Base-by-base conservation (phyloP, 2,329 filamentous ascomycete species). In the Aspergillus eucalypticola region DNA sequence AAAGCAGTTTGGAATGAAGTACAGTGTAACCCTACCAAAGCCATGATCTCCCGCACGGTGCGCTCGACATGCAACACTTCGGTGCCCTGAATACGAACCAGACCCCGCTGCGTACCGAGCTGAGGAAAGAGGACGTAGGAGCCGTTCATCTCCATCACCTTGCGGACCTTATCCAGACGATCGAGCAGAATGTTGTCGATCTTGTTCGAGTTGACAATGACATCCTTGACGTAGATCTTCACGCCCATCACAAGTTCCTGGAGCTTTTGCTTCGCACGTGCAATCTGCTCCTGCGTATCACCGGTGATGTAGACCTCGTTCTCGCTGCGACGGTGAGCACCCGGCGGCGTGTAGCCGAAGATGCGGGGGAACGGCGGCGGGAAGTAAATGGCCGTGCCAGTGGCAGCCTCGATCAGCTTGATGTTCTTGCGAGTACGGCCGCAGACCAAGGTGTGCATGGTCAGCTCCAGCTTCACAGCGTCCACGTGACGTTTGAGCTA, bases 311-410 rank as follows among this genome's bases (percentile, higher is more conserved):
- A 96, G 62, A 99, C 91, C 72, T 97, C 90, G 72, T 92, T 88
- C 35, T 94, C 90, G 55, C 92, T 91, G 67, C 95, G 88, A 60
- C 91, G 87, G 58, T 87, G 87, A 19, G 92, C 92, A 66, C 90
- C 91, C 7, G 87, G 87, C 1, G 94, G 93, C 56, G 88, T 91
- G 75, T 96, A 99, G 61, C 91, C 90, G 73, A 95, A 97, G 65
- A 97, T 88, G 60, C 90, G 88, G 13, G 94, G 93, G 74, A 98
- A 98, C 0, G 94, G 90, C 7, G 93, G 92, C 27, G 95, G 95
- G 73, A 99, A 98, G 79, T 99, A 99, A 70, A 99, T 98, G 65
- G 95, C 94, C 8, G 95, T 98, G 70, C 93, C 92, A 13, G 95
- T 98, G 27, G 90, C 88, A 13, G 95, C 96, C 78, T 99, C 95